Evolutionary conservation across 306 rosid species (phyloP).

Genomic region (Ziziphus jujuba): DNA sequence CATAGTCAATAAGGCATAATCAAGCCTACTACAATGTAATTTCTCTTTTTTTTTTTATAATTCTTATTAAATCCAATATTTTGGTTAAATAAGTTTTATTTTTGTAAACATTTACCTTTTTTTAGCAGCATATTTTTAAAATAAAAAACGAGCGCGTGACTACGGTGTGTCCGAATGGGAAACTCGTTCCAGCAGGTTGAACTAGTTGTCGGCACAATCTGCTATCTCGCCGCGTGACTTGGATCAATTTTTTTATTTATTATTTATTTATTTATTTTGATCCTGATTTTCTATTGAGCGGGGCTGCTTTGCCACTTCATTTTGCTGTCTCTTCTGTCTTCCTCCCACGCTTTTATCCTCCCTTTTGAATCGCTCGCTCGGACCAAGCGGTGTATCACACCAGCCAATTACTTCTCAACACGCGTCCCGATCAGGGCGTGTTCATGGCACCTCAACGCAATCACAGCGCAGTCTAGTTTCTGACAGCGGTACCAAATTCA

Average conservation of each 20-base stretch:
- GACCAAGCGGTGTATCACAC: not conserved
- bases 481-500: constrained; percentile 16
- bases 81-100: no score
- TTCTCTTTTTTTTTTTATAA: no score
- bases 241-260: constrained; percentile 1
- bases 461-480: not conserved
- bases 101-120: no score
- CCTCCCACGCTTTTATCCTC: not conserved
- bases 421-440: constrained; percentile 19
- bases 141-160: not conserved
- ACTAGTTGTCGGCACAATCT: constrained; percentile 31
- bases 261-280: not conserved
- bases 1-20: no score
- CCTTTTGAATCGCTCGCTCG: constrained; percentile 32
- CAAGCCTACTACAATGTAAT: no score
- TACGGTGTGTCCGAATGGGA: not conserved
- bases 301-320: constrained; percentile 15
- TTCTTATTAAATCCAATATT: no score
- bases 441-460: constrained; percentile 11
- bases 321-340: not conserved
- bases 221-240: constrained; percentile 28
- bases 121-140: no score
- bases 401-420: not conserved
- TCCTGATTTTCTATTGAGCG: not conserved
- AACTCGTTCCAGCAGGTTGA: constrained; percentile 4